phyloP scores from a whole-genome alignment of 1,284 basidiomycete species.

The Gymnopus androsaceus region DNA sequence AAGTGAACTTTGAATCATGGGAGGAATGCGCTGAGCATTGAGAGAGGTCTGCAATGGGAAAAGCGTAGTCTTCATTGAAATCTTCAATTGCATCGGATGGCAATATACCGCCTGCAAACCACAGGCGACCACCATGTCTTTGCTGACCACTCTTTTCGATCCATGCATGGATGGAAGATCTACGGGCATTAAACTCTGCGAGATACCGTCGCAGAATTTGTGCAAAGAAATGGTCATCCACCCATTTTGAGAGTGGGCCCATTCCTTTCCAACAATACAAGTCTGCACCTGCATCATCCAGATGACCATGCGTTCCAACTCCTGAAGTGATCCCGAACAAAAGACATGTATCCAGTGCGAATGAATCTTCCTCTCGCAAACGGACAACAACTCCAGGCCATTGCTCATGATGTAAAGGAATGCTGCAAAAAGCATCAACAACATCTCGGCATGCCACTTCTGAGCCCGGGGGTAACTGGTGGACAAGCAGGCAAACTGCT shows the following conservation, averaged over 20 bases:
- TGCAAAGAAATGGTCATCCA: slow-evolving; percentile 43
- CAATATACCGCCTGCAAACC: slow-evolving; percentile 29
- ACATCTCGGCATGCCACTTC: no score
- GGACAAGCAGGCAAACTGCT: no score
- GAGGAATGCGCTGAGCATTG: neutral
- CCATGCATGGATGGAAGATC: neutral
- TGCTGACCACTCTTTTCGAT: slow-evolving; percentile 19
- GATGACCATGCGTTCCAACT: slow-evolving; percentile 30
- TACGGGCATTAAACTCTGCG: slow-evolving; percentile 23
- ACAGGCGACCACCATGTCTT: slow-evolving; percentile 30
- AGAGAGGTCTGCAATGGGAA: slow-evolving; percentile 26
- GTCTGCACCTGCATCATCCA: slow-evolving; percentile 32
- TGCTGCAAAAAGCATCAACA: slow-evolving; percentile 31
- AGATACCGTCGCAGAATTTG: slow-evolving; percentile 23
- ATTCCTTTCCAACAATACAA: slow-evolving; percentile 31
- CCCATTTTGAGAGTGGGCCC: slow-evolving; percentile 39
- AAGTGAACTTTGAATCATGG: slow-evolving; percentile 24
- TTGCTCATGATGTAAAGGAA: slow-evolving; percentile 36
- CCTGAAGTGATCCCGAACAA: slow-evolving; percentile 35
- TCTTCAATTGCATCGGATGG: slow-evolving; percentile 27
- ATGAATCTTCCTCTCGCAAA: slow-evolving; percentile 23
- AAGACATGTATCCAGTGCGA: slow-evolving; percentile 27
- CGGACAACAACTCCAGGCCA: slow-evolving; percentile 35
- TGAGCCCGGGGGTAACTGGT: no score
- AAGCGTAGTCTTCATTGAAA: slow-evolving; percentile 31